Percentiles rank a stretch among this genome's conserved stretches.
Evolutionary conservation across 2,329 filamentous ascomycete species (phyloP).

Genomic region (Fusarium sp.): DNA sequence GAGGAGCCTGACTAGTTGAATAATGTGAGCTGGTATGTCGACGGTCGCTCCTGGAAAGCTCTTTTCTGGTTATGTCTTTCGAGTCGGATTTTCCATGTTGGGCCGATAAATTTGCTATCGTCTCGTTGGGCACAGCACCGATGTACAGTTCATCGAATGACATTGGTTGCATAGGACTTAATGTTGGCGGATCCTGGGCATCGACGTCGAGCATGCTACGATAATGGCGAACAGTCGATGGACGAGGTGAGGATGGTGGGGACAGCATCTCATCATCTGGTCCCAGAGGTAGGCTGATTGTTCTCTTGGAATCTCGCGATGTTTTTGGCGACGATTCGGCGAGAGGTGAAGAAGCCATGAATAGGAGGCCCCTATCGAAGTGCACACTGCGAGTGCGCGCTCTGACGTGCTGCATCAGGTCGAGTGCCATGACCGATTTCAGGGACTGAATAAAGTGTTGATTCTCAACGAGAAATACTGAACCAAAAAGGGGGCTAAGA

Average conservation of each 20-base stretch:
- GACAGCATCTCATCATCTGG: slow-evolving; percentile 27
- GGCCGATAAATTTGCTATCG: slow-evolving; percentile 5
- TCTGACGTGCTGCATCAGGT: slow-evolving; percentile 60
- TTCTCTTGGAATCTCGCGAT: slow-evolving; percentile 50
- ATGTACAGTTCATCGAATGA: slow-evolving; percentile 63
- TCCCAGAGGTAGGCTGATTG: slow-evolving; percentile 50
- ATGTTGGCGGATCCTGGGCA: slow-evolving; percentile 58
- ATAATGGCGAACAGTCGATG: slow-evolving; percentile 53
- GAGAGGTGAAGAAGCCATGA: slow-evolving; percentile 32
- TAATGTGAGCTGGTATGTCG: slow-evolving; percentile 24
- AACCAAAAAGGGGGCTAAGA: slow-evolving; percentile 55
- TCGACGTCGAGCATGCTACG: slow-evolving; percentile 68
- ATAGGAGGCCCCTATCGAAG: slow-evolving; percentile 55
- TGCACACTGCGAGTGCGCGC: slow-evolving; percentile 64
- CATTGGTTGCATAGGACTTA: slow-evolving; percentile 59
- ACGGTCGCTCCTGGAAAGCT: background rate
- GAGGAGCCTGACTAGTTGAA: slow-evolving; percentile 55
- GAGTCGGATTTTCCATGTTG: slow-evolving; percentile 2
- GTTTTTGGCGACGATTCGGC: slow-evolving; percentile 28
- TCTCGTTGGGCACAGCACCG: slow-evolving; percentile 39
- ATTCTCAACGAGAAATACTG: slow-evolving; percentile 46
- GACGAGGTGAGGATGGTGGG: slow-evolving; percentile 18
- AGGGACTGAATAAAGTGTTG: slow-evolving; percentile 46
- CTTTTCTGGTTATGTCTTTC: background rate
- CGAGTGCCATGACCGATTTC: slow-evolving; percentile 55